These are phyloP conservation scores for Alternaria ethzedia DNA, from an alignment of 2,329 filamentous ascomycete genomes.

Conservation along the genomic window DNA sequence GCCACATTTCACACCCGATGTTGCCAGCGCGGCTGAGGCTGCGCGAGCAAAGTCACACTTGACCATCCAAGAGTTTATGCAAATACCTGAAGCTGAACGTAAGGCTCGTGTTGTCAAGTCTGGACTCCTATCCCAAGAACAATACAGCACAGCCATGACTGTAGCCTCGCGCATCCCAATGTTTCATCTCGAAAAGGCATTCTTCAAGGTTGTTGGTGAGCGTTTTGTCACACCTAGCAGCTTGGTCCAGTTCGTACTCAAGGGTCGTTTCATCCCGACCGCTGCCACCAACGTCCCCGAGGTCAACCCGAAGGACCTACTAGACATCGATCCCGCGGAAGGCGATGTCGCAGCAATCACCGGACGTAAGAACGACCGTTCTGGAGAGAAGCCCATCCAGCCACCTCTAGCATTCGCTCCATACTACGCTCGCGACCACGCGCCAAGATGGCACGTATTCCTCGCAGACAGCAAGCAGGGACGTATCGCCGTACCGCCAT, in stretches of 20 bases:
- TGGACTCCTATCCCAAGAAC: constrained; percentile 72
- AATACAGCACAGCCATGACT: constrained; percentile 76
- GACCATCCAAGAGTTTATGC: constrained; percentile 88
- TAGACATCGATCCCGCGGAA: constrained; percentile 91
- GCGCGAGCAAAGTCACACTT: constrained; percentile 68
- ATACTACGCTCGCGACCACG: constrained; percentile 86
- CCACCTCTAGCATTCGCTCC: constrained; percentile 90
- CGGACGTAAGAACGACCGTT: constrained; percentile 72
- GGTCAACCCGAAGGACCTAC: constrained; percentile 78
- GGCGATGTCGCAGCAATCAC: constrained; percentile 87
- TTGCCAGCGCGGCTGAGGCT: constrained; percentile 71
- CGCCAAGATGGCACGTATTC: constrained; percentile 93
- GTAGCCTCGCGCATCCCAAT: constrained; percentile 86
- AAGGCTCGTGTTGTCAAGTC: constrained; percentile 73
- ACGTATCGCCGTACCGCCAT: constrained; percentile 95
- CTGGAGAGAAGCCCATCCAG: constrained; percentile 69
- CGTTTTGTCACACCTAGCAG: constrained; percentile 90
- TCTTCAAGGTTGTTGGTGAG: constrained; percentile 98
- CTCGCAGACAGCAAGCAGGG: constrained; percentile 92
- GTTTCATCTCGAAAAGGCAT: constrained; percentile 86
- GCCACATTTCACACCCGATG: constrained; percentile 76
- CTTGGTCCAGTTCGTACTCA: constrained; percentile 91
- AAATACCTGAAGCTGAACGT: constrained; percentile 75
- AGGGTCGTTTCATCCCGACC: constrained; percentile 90
- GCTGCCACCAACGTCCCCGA: constrained; percentile 76